Conservation (phyloP, 495 filamentous ascomycete species). For the Penicillium ochrochloron region DNA sequence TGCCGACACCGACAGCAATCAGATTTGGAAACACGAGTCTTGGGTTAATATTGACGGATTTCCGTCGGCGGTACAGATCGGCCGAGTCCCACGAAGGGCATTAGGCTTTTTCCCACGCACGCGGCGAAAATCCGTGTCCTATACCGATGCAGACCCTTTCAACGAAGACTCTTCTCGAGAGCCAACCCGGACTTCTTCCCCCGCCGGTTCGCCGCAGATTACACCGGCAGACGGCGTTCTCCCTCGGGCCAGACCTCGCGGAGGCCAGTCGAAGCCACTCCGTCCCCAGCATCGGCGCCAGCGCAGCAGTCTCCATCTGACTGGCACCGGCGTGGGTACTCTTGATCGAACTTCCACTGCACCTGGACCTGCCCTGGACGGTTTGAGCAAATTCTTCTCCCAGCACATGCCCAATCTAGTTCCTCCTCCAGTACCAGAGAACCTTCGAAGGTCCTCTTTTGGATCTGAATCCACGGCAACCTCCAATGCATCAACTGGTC, state of each 20-base stretch:
- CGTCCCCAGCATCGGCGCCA: conserved; percentile 43
- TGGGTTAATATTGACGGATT: conserved; percentile 82
- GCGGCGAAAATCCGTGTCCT: conserved; percentile 74
- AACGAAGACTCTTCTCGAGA: conserved; percentile 42
- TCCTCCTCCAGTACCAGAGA: conserved; percentile 39
- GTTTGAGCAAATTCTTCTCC: conserved; percentile 76
- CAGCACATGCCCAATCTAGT: conserved; percentile 75
- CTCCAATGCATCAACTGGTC: conserved; percentile 55
- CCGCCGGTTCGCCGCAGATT: conserved; percentile 37
- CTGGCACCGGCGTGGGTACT: conserved; percentile 84
- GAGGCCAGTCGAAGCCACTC: conserved; percentile 27
- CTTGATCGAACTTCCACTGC: conserved; percentile 67
- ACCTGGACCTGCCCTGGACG: conserved; percentile 81
- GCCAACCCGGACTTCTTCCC: conserved; percentile 40
- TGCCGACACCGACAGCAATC: conserved; percentile 49
- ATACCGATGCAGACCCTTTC: conserved; percentile 47
- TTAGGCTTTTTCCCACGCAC: conserved; percentile 92
- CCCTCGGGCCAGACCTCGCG: conserved; percentile 27
- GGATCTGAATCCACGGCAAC: conserved; percentile 48
- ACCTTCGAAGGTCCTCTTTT: conserved; percentile 42
- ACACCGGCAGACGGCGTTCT: conserved; percentile 30
- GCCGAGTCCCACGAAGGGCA: conserved; percentile 75
- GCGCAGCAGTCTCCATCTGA: conserved; percentile 55
- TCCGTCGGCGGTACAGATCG: conserved; percentile 77
- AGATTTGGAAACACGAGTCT: conserved; percentile 80